These are phyloP conservation scores for Alectoria sarmentosa DNA, from an alignment of 495 filamentous ascomycete species.

Conservation along the genomic window DNA sequence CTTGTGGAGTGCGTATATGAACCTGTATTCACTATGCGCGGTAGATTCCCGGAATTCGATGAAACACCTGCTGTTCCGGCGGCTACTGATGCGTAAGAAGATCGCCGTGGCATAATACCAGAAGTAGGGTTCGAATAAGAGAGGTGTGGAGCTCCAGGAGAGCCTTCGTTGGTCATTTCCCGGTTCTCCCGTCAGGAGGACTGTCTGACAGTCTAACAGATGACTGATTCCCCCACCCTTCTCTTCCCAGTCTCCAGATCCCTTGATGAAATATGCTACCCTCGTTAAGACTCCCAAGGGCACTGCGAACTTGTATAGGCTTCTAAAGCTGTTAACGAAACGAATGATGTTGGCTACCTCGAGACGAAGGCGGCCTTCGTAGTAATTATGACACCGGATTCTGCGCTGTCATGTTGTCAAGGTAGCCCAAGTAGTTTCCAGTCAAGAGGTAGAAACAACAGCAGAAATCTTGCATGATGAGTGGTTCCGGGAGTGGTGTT, in stretches of 20 bases:
- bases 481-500: conserved; percentile 7
- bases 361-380: conserved; percentile 11
- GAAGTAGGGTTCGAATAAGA: conserved; percentile 35
- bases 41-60: conserved; percentile 36
- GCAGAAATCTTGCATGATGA: conserved; percentile 13
- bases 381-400: conserved; percentile 15
- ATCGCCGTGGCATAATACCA: conserved; percentile 42
- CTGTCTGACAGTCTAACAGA: too few species aligned
- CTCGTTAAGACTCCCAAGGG: neutral
- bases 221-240: neutral
- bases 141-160: conserved; percentile 42
- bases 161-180: conserved; percentile 40
- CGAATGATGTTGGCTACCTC: conserved; percentile 9
- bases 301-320: neutral
- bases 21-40: conserved; percentile 49
- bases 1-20: conserved; percentile 37
- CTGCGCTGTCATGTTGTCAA: conserved; percentile 13
- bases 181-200: conserved; percentile 1
- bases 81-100: conserved; percentile 78
- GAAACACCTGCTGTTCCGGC: conserved; percentile 51
- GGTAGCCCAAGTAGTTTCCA: neutral
- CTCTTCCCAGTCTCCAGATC: neutral
- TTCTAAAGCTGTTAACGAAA: conserved; percentile 5
- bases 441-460: neutral
- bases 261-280: neutral